These are phyloP conservation scores for Candida ipomoeae DNA, from an alignment of 805 yeast species.

Conservation along the genomic window DNA sequence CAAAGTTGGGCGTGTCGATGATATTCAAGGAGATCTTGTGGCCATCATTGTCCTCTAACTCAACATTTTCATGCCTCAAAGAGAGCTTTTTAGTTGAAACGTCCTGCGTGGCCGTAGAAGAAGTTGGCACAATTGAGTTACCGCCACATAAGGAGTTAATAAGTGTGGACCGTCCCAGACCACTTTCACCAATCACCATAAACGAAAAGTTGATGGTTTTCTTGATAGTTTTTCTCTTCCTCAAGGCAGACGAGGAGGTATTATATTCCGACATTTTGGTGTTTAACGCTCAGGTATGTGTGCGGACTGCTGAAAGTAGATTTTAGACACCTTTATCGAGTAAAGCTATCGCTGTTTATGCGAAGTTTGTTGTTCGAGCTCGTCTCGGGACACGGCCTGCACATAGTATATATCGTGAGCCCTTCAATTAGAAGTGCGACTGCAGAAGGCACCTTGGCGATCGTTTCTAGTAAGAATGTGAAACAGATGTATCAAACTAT, in stretches of 20 bases:
- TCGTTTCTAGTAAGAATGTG: conserved; percentile 1
- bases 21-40: conserved; percentile 72
- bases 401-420: neutral
- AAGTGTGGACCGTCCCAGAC: conserved; percentile 87
- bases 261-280: conserved; percentile 18
- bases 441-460: neutral
- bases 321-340: neutral
- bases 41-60: conserved; percentile 80
- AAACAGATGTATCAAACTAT: neutral
- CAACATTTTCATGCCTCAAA: conserved; percentile 75
- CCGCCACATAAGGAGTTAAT: conserved; percentile 89
- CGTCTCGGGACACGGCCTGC: conserved; percentile 5
- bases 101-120: conserved; percentile 61
- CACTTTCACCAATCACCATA: conserved; percentile 85
- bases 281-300: neutral
- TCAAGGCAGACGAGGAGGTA: conserved; percentile 38
- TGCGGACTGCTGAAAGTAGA: neutral
- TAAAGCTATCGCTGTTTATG: neutral
- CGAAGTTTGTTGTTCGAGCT: conserved; percentile 5
- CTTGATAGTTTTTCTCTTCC: conserved; percentile 74
- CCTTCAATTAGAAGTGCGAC: neutral
- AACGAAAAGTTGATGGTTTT: conserved; percentile 81
- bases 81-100: conserved; percentile 46
- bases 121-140: conserved; percentile 66
- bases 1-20: conserved; percentile 83